Evolutionary conservation across 345 rosid genomes (phyloP), one percentile per base, ranked within the genome.

Genomic region (Bruguiera gymnorhiza): DNA sequence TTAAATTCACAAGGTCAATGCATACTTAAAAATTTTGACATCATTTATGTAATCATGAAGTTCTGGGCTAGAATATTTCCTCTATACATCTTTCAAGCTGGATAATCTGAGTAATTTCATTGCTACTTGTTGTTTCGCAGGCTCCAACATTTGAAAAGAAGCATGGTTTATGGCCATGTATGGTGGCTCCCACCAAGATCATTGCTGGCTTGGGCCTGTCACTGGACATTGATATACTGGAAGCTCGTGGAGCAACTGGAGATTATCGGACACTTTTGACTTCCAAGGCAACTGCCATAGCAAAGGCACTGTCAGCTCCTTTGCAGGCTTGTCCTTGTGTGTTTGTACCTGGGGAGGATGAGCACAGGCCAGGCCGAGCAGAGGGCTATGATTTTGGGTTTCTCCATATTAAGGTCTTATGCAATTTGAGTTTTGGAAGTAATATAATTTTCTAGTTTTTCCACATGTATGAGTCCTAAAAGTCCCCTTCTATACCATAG

Each of bases 111-210:
- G 48, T 46, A 39, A 63, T 39, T 63, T 43, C 30, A 11, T 68
- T 34, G 50, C 2, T 60, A 34, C 53, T 53, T 13, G 21, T 72
- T 36, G 24, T 55, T 19, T 66, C 78, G 19, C 73, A 93, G 97
- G 96, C 88, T 72, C 93, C 93, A 51, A 79, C 85, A 62, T 94
- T 94, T 69, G 84, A 77, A 66, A 73, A 83, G 75, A 89, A 87
- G 77, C 98, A 92, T 19, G 91, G 97, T 8, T 76, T 95, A 73
- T 79, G 87, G 89, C 91, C 99, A 4, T 95, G 99, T 84, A 91
- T 94, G 98, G 97, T 94, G 70, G 97, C 97, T 73, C 99, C 99
- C 43, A 95, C 99, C 37, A 95, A 95, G 78, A 95, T 95, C 60
- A 92, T 95, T 52, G 97, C 97, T 31, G 97, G 99, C 68, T 84